Conservation (phyloP, 2,329 filamentous ascomycete species). For the Basipetospora chlamydospora region DNA sequence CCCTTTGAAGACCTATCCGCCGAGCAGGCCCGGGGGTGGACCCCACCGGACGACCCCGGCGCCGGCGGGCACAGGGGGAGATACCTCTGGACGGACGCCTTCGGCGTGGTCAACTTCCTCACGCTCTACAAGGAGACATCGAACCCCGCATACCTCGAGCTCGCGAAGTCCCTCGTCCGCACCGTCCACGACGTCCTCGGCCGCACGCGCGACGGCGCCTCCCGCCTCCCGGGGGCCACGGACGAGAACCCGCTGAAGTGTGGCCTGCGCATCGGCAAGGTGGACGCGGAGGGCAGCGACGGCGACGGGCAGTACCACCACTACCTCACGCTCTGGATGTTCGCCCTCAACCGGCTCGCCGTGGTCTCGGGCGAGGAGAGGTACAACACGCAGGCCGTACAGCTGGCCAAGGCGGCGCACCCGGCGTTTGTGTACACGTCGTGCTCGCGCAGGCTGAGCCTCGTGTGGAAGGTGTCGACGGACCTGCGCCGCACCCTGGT, state of each 20-base stretch:
- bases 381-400: constrained; percentile 36
- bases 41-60: constrained; percentile 25
- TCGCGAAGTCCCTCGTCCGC: constrained; percentile 31
- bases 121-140: constrained; percentile 30
- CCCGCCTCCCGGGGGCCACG: constrained; percentile 34
- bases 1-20: constrained; percentile 12
- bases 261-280: constrained; percentile 43
- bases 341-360: constrained; percentile 39
- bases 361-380: constrained; percentile 26
- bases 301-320: constrained; percentile 48
- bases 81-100: constrained; percentile 47
- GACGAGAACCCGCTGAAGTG: constrained; percentile 35
- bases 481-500: constrained; percentile 33
- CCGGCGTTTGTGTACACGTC: constrained; percentile 28
- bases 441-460: constrained; percentile 11
- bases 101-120: constrained; percentile 43
- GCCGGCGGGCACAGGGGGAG: constrained; percentile 41
- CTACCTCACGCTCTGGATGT: constrained; percentile 49
- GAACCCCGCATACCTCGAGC: constrained; percentile 25
- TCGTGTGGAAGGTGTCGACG: constrained; percentile 43
- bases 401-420: constrained; percentile 37
- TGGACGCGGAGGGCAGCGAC: constrained; percentile 30
- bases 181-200: constrained; percentile 39
- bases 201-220: constrained; percentile 30
- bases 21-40: constrained; percentile 23